Evolutionary conservation across 2,329 filamentous ascomycete genomes (phyloP), one percentile per base, ranked within the genome.

Genomic region (Aspergillus pseudotamarii): DNA sequence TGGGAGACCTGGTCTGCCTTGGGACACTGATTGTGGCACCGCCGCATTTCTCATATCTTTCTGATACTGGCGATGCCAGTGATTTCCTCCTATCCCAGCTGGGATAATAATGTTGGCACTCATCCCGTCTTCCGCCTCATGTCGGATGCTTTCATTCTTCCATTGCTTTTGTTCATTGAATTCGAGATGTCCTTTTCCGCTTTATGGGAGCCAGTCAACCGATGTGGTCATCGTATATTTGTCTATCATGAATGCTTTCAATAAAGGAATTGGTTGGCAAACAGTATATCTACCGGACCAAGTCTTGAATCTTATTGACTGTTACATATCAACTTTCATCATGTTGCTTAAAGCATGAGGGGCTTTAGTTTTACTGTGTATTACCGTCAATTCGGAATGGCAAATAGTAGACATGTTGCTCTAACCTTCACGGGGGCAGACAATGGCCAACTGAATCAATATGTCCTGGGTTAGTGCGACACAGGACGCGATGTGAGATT

Each of bases 1-100:
- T 69, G 4, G 82, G 81, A 0, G 84, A 86, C 64, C 64, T 80
- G 45, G 84, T 86, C 10, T 86, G 84, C 66, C 60, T 72, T 1
- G 81, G 82, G 30, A 80, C 79, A 4, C 68, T 83, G 60, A 71
- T 79, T 46, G 72, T 82, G 23, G 71, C 78, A 0, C 69, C 74
- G n/a, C 43, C 54, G 6, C 58, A 64, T 55, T 60, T 63, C 23
- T 34, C 45, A n/a, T 66, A 59, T 14, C 6, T 59, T 12, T 21
- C 28, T 19, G 43, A 63, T 48, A 32, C 61, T 6, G 11, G 43
- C 26, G 36, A 48, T 58, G 59, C 59, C 58, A 32, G 57, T 11
- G 21, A 28, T 6, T 63, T 59, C 51, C 38, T 63, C 8, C 60
- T 36, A 72, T 77, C 66, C 11, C 63, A 66, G 46, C 30, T 65